Base-by-base conservation (phyloP, 306 rosid species). In the Prinsepia uniflora region DNA sequence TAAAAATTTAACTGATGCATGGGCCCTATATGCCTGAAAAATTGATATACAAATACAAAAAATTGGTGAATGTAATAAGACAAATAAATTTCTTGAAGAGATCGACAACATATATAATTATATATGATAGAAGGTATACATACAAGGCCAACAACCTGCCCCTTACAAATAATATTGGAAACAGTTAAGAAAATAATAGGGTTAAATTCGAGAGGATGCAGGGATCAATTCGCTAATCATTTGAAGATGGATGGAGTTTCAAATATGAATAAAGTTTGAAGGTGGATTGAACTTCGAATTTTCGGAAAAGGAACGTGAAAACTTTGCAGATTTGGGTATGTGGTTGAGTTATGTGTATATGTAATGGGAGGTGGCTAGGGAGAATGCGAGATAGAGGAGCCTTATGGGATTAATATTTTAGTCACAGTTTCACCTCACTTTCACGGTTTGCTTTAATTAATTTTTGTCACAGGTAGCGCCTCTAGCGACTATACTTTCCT, bases 401-500 rank as follows among this genome's bases (percentile, higher is more conserved):
- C 84, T 70, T 1, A 36, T 13, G 70, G 65, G 81, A 68, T 77
- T 68, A 81, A 76, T 72, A 10, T 56, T 75, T 30, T 67, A 79
- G 77, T 89, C 96, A 87, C 87, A 84, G 39, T 57, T 75, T 83
- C 86, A 81, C 85, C 84, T 78, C 75, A 60, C 75, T 63, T 62
- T 82, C 86, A 65, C 82, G 72, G 63, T 85, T 85, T 68, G 4
- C 52, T 84, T 76, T 81, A 69, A 91, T 91, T 91, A 67, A 91
- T 86, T 84, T 47, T n/a, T 24, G 71, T 91, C 97, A 91, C 97
- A 91, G 42, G 84, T 85, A 77, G 87, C 86, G 96, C 96, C 89
- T 90, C 96, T 86, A 87, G 71, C 36, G 0, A 30, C 36, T 30
- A 2, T 3, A 30, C 36, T 72, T 0, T 40, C 24, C 47, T 58